Evolutionary conservation across 2,329 filamentous ascomycete genomes (phyloP).

Genomic region (Aschersonia sp.): DNA sequence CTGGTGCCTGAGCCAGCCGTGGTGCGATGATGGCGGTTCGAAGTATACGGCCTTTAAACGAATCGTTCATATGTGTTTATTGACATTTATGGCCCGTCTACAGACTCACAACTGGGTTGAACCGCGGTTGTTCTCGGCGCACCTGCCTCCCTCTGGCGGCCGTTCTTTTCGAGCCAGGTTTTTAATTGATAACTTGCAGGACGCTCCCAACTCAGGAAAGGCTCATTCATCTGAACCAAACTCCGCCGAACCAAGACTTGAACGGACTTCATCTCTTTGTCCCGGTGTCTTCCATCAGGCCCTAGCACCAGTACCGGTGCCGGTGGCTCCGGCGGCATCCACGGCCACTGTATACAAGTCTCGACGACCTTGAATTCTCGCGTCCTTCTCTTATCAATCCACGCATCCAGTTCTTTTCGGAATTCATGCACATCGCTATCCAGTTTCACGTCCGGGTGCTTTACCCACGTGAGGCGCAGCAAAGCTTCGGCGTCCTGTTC

Average conservation of each 20-base stretch:
- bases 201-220: constrained; percentile 1
- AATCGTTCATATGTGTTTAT: not conserved
- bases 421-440: constrained; percentile 16
- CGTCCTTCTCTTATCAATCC: constrained; percentile 5
- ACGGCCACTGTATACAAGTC: constrained; percentile 2
- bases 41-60: no score
- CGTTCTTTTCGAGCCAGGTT: not conserved
- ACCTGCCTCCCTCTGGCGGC: not conserved
- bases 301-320: not conserved
- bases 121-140: not conserved
- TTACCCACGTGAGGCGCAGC: constrained; percentile 11
- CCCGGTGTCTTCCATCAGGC: not conserved
- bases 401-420: constrained; percentile 11
- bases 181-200: constrained; percentile 1
- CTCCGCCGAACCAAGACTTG: not conserved
- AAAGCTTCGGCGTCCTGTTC: constrained; percentile 11
- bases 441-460: constrained; percentile 17
- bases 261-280: not conserved
- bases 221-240: not conserved
- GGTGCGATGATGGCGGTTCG: no score
- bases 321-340: not conserved
- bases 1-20: no score
- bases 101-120: not conserved
- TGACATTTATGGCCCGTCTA: not conserved
- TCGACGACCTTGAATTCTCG: not conserved